Evolutionary conservation across 2,329 filamentous ascomycete species (phyloP).

Genomic region (Endocalyx cinctus): DNA sequence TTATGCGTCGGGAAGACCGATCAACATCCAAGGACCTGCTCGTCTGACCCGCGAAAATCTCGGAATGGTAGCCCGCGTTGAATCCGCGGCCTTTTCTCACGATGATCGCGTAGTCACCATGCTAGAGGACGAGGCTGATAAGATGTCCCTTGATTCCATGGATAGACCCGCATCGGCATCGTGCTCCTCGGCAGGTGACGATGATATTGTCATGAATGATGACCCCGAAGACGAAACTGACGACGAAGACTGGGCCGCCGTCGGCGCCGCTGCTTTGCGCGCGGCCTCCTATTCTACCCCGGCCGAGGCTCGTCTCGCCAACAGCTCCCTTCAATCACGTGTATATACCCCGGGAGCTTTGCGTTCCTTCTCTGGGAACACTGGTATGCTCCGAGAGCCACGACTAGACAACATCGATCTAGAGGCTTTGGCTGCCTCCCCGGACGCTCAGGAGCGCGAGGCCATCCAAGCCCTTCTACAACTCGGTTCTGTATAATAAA

Average conservation of each 20-base stretch:
- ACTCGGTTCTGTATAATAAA: conserved; percentile 73
- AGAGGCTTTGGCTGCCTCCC: conserved; percentile 44
- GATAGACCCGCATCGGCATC: conserved; percentile 67
- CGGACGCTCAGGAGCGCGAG: conserved; percentile 72
- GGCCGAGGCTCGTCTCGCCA: conserved; percentile 50
- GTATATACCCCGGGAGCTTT: conserved; percentile 42
- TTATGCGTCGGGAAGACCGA: conserved; percentile 35
- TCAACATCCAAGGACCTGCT: conserved; percentile 34
- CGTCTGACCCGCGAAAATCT: conserved; percentile 46
- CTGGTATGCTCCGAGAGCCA: conserved; percentile 51
- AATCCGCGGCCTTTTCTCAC: conserved; percentile 72
- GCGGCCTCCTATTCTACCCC: conserved; percentile 58
- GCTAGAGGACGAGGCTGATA: conserved; percentile 83
- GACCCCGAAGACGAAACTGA: conserved; percentile 85
- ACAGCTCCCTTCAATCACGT: conserved; percentile 42
- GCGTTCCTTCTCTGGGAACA: conserved; percentile 45
- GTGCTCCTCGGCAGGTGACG: conserved; percentile 69
- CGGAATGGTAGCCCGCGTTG: conserved; percentile 58
- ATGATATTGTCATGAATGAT: conserved; percentile 62
- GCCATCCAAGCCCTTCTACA: conserved; percentile 76
- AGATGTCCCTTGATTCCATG: conserved; percentile 79
- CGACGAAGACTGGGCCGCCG: conserved; percentile 91
- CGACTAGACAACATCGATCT: conserved; percentile 49
- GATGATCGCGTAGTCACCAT: conserved; percentile 63
- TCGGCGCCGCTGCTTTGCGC: conserved; percentile 80